phyloP scores from a whole-genome alignment of 106 monocot species.

The Allium fistulosum region DNA sequence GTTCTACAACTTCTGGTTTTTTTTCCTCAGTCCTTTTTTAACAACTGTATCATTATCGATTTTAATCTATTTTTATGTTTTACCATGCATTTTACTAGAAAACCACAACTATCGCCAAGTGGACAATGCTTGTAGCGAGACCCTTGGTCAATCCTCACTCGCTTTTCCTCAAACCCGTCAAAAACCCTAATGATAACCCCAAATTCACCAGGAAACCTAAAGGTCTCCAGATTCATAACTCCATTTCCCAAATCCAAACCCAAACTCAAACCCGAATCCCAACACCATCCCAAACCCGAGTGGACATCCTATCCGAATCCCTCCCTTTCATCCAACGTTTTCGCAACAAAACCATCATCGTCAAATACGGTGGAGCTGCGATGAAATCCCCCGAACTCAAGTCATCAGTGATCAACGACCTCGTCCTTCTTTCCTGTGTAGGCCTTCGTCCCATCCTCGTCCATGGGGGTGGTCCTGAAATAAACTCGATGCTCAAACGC shows the following conservation, averaged over 20 bases:
- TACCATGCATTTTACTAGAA: too few relatives aligned
- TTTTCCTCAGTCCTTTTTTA: too few relatives aligned
- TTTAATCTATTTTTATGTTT: too few relatives aligned
- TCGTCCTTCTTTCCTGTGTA: slow-evolving; percentile 88
- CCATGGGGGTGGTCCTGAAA: slow-evolving; percentile 93
- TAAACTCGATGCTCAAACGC: slow-evolving; percentile 68
- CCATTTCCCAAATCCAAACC: slow-evolving; percentile 1
- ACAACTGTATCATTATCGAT: too few relatives aligned
- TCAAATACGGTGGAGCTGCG: slow-evolving; percentile 95
- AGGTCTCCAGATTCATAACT: background rate
- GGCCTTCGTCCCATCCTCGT: slow-evolving; percentile 80
- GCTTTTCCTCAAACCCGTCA: slow-evolving; percentile 2
- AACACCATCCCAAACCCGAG: slow-evolving; percentile 42
- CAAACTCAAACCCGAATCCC: slow-evolving; percentile 3
- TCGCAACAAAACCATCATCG: slow-evolving; percentile 83
- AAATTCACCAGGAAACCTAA: slow-evolving; percentile 14
- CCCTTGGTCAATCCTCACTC: slow-evolving; percentile 2
- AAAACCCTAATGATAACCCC: slow-evolving; percentile 5
- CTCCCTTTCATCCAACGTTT: slow-evolving; percentile 92
- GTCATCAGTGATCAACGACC: slow-evolving; percentile 66
- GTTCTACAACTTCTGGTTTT: too few relatives aligned
- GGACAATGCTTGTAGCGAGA: background rate
- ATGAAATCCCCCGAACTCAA: slow-evolving; percentile 67
- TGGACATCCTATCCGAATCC: slow-evolving; percentile 87
- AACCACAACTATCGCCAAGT: background rate